These are phyloP conservation scores for Arabidopsis arenosa DNA, from an alignment of 345 rosid species.

Conservation along the genomic window DNA sequence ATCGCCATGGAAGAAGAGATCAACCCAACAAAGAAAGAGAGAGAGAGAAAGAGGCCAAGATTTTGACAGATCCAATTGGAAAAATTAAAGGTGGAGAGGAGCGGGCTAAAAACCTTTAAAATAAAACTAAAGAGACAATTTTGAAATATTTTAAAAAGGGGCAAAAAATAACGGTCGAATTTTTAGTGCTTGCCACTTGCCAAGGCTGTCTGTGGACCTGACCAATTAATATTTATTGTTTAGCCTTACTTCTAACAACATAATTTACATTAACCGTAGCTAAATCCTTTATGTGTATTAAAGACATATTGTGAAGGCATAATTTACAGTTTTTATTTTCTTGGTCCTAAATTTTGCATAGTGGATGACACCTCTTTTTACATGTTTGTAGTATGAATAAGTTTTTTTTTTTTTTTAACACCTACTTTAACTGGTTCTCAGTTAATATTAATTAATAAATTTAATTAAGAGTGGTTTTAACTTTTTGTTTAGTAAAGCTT, in stretches of 20 bases:
- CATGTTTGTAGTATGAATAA: no score
- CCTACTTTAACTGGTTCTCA: no score
- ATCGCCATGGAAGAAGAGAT: conserved; percentile 62
- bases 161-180: conserved; percentile 69
- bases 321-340: no score
- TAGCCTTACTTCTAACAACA: no score
- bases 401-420: no score
- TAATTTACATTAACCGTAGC: not conserved
- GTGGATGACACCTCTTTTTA: no score
- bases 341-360: no score
- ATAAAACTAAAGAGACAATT: not conserved
- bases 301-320: not conserved
- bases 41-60: conserved; percentile 19
- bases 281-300: not conserved
- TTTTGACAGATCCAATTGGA: conserved; percentile 6
- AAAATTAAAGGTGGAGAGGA: conserved; percentile 32
- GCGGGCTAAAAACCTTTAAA: conserved; percentile 3
- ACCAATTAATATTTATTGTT: not conserved
- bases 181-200: conserved; percentile 50
- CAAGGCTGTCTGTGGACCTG: conserved; percentile 29
- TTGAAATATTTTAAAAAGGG: not conserved
- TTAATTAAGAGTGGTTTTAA: not conserved
- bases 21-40: not conserved
- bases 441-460: no score
- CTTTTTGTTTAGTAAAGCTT: no score